These are phyloP conservation scores for Debaryomyces fabryi DNA, from an alignment of 1,139 yeast genomes.

Conservation along the genomic window DNA sequence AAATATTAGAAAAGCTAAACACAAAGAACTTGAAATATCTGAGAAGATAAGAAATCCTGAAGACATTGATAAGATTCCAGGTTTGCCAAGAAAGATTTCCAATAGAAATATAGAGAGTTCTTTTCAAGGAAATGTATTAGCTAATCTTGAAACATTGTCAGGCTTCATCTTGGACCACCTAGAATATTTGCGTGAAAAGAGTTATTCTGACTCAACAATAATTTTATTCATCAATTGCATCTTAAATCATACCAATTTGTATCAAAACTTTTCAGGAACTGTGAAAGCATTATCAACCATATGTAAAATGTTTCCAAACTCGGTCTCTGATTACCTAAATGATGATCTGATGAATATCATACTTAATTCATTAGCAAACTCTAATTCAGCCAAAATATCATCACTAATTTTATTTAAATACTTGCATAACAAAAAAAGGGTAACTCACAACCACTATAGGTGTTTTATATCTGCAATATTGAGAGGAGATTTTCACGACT, in stretches of 20 bases:
- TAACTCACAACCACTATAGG: conserved; percentile 22
- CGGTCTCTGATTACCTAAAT: conserved; percentile 28
- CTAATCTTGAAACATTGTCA: conserved; percentile 30
- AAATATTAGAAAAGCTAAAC: conserved; percentile 21
- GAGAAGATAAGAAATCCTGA: conserved; percentile 18
- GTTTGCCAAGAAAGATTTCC: conserved; percentile 22
- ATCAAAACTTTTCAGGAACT: conserved; percentile 41
- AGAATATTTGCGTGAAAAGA: conserved; percentile 19
- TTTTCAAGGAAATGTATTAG: conserved; percentile 34
- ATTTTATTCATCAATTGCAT: conserved; percentile 41
- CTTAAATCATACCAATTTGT: conserved; percentile 36
- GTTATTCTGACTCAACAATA: conserved; percentile 24
- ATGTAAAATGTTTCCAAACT: conserved; percentile 20
- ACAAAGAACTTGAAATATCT: conserved; percentile 14
- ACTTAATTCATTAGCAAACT: conserved; percentile 29
- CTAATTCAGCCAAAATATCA: conserved; percentile 32
- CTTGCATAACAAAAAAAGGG: conserved; percentile 16
- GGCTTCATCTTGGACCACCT: conserved; percentile 30
- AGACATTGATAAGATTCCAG: conserved; percentile 15
- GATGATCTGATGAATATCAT: conserved; percentile 36
- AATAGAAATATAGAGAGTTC: conserved; percentile 28
- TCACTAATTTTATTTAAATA: conserved; percentile 28
- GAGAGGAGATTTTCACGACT: conserved; percentile 28
- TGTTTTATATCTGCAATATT: conserved; percentile 31
- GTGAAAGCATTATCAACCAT: conserved; percentile 27